Evolutionary conservation across 306 rosid genomes (phyloP), one percentile per base, ranked within the genome.

Genomic region (Cyamopsis tetragonoloba): DNA sequence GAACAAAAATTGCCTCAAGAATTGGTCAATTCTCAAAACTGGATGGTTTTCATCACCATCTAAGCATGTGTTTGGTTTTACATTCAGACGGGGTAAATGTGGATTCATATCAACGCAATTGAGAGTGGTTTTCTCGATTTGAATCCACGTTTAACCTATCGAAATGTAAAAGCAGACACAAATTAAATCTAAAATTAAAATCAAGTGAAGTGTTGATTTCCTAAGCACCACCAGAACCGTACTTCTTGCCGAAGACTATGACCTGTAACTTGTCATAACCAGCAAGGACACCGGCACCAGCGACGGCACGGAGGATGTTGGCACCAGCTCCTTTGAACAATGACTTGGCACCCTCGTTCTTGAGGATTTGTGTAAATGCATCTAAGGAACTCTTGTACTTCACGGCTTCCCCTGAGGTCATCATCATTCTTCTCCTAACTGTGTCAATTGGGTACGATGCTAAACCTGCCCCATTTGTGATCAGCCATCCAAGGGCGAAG

Each of bases 311-410:
- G 4, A 91, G 91, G 67, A 88, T 91, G 83, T 88, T 91, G 0
- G 97, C 97, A 43, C 97, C 96, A 5, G 95, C 96, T 37, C 97
- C 97, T 88, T 91, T 91, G 38, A 91, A 91, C 64, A 91, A 85
- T 35, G 97, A 88, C 87, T 85, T 91, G 26, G 83, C 24, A 30
- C 97, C 96, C 83, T 91, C 95, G 0, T 91, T 91, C 88, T 88
- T 85, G 75, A 91, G 62, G 72, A 88, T 91, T 38, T 91, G 93
- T 6, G 55, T 0, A 42, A 91, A 88, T 12, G 93, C 97, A 76
- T 91, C 89, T 23, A 86, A 3, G 47, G 96, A 88, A 70, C 97
- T 88, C 88, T 74, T 88, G 89, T 91, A 91, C 89, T 91, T 88
- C 54, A 88, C 96, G 0, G 97, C 97, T 72, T 88, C 96, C 4